A percentile compares a stretch with the other conserved stretches of the same genome.
These are phyloP conservation scores for Halophytophthora polymorphica DNA, from an alignment of 352 stramenopile genomes.

Conservation along the genomic window DNA sequence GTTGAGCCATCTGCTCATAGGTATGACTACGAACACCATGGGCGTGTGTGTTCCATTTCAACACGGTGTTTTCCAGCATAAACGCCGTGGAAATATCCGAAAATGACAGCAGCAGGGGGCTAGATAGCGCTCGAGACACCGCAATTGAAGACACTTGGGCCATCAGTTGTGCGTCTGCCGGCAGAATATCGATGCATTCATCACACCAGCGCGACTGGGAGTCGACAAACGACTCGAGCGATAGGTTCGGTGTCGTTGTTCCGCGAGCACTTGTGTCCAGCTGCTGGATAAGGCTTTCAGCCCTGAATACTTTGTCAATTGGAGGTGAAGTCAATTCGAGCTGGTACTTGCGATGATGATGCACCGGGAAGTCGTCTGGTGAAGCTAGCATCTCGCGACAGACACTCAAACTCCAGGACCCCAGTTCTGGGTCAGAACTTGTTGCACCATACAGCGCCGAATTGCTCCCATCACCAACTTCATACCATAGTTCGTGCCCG, in stretches of 20 bases:
- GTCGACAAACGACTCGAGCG: conserved; percentile 16
- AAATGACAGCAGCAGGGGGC: conserved; percentile 24
- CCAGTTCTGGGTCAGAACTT: conserved; percentile 6
- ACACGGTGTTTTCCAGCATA: conserved; percentile 16
- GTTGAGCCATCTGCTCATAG: neutral
- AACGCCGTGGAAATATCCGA: conserved; percentile 27
- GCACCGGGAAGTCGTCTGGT: conserved; percentile 43
- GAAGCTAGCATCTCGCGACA: conserved; percentile 46
- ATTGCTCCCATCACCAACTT: conserved; percentile 24
- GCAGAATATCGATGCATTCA: neutral
- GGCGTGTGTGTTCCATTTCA: neutral
- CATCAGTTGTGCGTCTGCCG: conserved; percentile 26
- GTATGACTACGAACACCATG: neutral
- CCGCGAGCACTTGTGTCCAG: neutral
- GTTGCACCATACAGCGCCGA: conserved; percentile 6
- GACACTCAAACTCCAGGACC: conserved; percentile 45
- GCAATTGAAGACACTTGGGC: conserved; percentile 24
- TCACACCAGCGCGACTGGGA: conserved; percentile 15
- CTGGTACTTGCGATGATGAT: conserved; percentile 25
- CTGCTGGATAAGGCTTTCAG: neutral
- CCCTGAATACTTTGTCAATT: neutral
- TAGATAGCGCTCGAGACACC: conserved; percentile 12
- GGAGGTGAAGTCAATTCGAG: conserved; percentile 6
- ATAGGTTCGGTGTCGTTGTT: conserved; percentile 4
- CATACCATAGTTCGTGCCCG: conserved; percentile 72